These are phyloP conservation scores for Diaporthe longicolla DNA, from an alignment of 2,329 filamentous ascomycete species.

Conservation along the genomic window DNA sequence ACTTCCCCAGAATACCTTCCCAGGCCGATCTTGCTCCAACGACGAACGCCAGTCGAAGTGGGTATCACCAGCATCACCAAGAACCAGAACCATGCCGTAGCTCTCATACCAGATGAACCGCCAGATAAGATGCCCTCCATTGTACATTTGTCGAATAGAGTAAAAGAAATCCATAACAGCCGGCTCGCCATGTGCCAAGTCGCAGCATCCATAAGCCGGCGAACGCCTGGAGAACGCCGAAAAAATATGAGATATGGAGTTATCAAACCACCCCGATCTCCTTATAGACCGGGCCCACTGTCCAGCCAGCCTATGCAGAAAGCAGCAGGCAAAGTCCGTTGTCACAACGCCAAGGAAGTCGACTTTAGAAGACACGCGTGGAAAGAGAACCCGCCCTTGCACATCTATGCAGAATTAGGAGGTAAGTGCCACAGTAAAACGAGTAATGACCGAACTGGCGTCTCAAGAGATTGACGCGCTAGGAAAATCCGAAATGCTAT, in stretches of 20 bases:
- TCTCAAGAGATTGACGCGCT: slow-evolving; percentile 18
- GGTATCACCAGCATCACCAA: slow-evolving; percentile 40
- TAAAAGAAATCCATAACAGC: slow-evolving; percentile 38
- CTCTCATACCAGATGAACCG: slow-evolving; percentile 40
- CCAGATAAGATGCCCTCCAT: slow-evolving; percentile 31
- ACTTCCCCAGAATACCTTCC: slow-evolving; percentile 16
- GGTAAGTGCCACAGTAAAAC: slow-evolving; percentile 31
- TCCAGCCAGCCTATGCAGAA: slow-evolving; percentile 40
- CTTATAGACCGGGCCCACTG: slow-evolving; percentile 32
- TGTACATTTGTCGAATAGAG: slow-evolving; percentile 40
- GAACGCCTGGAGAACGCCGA: slow-evolving; percentile 36
- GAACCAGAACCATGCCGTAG: slow-evolving; percentile 37
- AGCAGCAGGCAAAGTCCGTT: slow-evolving; percentile 30
- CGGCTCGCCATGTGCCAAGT: slow-evolving; percentile 17
- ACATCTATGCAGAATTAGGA: slow-evolving; percentile 40
- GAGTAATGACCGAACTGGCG: slow-evolving; percentile 33
- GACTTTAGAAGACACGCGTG: slow-evolving; percentile 36
- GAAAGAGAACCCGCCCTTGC: slow-evolving; percentile 24
- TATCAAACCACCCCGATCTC: slow-evolving; percentile 23
- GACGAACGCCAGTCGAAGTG: slow-evolving; percentile 39
- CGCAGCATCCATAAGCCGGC: slow-evolving; percentile 22
- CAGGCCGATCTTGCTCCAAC: slow-evolving; percentile 35
- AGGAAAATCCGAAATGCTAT: slow-evolving; percentile 17
- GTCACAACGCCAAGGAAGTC: slow-evolving; percentile 37
- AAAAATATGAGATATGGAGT: slow-evolving; percentile 34